Percentiles rank a stretch among this genome's conserved stretches.
Evolutionary conservation across 495 filamentous ascomycete species (phyloP).

Genomic region (Talaromyces ruber): DNA sequence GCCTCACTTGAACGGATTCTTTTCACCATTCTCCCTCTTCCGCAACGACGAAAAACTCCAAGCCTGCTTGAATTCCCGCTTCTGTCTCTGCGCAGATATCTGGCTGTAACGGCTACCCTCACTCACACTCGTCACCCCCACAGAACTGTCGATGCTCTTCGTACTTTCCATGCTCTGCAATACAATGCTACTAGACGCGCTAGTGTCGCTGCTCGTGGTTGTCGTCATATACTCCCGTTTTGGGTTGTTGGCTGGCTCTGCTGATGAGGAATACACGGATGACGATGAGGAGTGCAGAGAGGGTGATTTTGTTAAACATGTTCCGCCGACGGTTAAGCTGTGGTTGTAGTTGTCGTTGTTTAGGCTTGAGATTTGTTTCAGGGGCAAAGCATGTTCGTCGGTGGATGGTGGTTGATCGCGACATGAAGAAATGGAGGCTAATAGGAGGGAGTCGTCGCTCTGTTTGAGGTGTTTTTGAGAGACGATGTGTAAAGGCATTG

Average conservation of each 20-base stretch:
- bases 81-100: not conserved
- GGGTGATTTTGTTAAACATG: not conserved
- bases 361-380: not conserved
- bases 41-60: not conserved
- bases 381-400: not conserved
- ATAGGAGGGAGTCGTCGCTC: not conserved
- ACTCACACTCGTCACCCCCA: not conserved
- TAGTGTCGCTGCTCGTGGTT: not conserved
- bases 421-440: not conserved
- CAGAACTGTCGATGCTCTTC: not conserved
- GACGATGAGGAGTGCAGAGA: not conserved
- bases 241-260: not conserved
- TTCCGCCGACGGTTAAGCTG: not conserved
- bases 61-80: not conserved
- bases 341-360: not conserved
- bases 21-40: not conserved
- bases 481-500: not conserved
- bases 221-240: not conserved
- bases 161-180: not conserved
- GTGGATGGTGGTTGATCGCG: not conserved
- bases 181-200: not conserved
- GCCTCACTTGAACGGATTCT: constrained; percentile 3
- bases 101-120: not conserved
- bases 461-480: not conserved
- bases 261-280: constrained; percentile 1